phyloP scores from a whole-genome alignment of 768 basidiomycete species.

The Hortiboletus campestris region DNA sequence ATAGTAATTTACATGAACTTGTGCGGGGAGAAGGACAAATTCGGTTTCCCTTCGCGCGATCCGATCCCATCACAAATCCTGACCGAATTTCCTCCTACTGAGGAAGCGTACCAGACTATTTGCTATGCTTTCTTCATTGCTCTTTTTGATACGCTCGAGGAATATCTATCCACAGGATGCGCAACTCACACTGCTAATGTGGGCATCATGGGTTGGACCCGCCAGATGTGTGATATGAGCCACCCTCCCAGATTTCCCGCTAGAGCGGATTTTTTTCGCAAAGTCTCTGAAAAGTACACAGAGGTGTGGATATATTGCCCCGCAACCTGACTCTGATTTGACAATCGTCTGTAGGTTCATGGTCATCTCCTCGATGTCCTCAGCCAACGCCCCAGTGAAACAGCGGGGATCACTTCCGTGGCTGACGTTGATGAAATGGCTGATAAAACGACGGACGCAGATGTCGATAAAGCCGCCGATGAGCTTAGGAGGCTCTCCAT shows the following conservation, averaged over 20 bases:
- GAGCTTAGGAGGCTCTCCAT: background rate
- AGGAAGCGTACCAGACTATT: background rate
- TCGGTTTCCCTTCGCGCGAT: conserved; percentile 15
- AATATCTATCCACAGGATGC: background rate
- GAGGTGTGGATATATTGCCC: background rate
- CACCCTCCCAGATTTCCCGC: background rate
- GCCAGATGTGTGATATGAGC: conserved; percentile 5
- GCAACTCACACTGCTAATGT: background rate
- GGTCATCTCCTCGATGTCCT: background rate
- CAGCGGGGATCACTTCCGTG: no score
- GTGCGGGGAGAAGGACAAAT: background rate
- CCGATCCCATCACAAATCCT: conserved; percentile 11
- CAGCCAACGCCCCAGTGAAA: background rate
- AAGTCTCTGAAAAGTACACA: background rate
- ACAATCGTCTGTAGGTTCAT: background rate
- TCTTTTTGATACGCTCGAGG: conserved; percentile 4
- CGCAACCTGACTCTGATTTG: background rate
- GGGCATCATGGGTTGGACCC: background rate
- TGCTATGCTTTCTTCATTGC: conserved; percentile 16
- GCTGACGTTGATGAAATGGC: background rate
- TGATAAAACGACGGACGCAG: background rate
- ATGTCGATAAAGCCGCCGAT: no score
- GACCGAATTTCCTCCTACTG: background rate
- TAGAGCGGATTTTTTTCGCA: background rate
- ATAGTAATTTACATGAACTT: conserved; percentile 21